Evolutionary conservation across 345 rosid genomes (phyloP).

Genomic region (Populus tremula): DNA sequence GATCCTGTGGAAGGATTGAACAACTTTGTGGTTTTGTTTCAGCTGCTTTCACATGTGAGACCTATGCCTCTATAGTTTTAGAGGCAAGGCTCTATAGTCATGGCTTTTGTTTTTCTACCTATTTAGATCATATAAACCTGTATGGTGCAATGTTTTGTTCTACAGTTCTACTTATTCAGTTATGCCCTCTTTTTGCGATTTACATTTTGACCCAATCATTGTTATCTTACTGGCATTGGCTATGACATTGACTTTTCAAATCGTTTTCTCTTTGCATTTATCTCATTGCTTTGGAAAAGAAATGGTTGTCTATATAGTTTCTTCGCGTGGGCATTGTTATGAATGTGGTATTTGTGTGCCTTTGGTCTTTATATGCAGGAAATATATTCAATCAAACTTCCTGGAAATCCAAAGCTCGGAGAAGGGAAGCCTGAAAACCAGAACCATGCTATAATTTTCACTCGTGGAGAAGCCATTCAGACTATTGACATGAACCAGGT

Average conservation of each 20-base stretch:
- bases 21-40: too few species aligned
- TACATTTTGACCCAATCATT: too few species aligned
- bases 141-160: too few species aligned
- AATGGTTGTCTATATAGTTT: neutral
- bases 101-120: too few species aligned
- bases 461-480: slow-evolving; percentile 97
- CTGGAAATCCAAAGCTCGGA: slow-evolving; percentile 96
- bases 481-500: slow-evolving; percentile 99
- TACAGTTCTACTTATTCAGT: too few species aligned
- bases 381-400: slow-evolving; percentile 88
- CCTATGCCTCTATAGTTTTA: too few species aligned
- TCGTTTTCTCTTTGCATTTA: neutral
- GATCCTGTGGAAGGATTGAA: too few species aligned
- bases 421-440: slow-evolving; percentile 99
- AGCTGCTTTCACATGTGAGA: too few species aligned
- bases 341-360: neutral
- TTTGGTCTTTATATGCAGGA: slow-evolving; percentile 46
- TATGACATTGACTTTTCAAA: neutral
- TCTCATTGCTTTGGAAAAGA: neutral
- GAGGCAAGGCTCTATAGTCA: too few species aligned
- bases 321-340: neutral
- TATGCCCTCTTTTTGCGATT: too few species aligned
- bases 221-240: neutral
- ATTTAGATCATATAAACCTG: too few species aligned
- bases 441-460: slow-evolving; percentile 90